phyloP scores from a whole-genome alignment of 495 filamentous ascomycete genomes.

The Penicillium malachiteum region DNA sequence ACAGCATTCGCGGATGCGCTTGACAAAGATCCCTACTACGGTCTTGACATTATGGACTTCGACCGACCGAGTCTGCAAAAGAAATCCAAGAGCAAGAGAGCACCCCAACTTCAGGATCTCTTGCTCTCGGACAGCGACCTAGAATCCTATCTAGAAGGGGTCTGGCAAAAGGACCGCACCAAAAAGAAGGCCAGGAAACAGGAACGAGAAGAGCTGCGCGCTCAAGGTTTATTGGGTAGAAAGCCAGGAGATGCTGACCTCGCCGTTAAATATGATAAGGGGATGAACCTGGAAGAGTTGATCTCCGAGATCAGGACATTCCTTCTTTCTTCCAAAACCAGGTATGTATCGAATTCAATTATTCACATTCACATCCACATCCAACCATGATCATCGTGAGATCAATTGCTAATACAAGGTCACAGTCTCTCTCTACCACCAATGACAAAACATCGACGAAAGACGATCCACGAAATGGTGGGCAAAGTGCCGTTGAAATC shows the following conservation, averaged over 20 bases:
- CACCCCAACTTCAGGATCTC: constrained; percentile 39
- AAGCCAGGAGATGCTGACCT: constrained; percentile 62
- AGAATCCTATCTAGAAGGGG: constrained; percentile 54
- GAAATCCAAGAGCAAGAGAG: constrained; percentile 56
- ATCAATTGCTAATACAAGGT: background rate
- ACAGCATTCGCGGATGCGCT: constrained; percentile 64
- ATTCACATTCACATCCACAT: background rate
- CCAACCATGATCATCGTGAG: constrained; percentile 7
- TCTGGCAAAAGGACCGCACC: constrained; percentile 73
- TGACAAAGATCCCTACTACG: constrained; percentile 62
- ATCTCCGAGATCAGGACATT: constrained; percentile 71
- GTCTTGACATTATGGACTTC: constrained; percentile 82
- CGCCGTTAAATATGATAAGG: constrained; percentile 67
- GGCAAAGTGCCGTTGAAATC: constrained; percentile 72
- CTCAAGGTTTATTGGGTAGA: constrained; percentile 73
- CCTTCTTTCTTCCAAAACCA: constrained; percentile 59
- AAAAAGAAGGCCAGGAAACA: constrained; percentile 81
- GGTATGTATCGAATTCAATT: constrained; percentile 45
- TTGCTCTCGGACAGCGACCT: constrained; percentile 75
- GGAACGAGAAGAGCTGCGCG: constrained; percentile 74
- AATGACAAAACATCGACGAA: constrained; percentile 75
- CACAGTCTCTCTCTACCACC: constrained; percentile 75
- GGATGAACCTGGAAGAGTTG: constrained; percentile 70
- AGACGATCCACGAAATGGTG: constrained; percentile 73
- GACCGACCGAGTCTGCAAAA: constrained; percentile 58